A percentile compares a stretch with the other conserved stretches of the same genome.
Evolutionary conservation across 768 basidiomycete genomes (phyloP).

Genomic region (Pisolithus sp.): DNA sequence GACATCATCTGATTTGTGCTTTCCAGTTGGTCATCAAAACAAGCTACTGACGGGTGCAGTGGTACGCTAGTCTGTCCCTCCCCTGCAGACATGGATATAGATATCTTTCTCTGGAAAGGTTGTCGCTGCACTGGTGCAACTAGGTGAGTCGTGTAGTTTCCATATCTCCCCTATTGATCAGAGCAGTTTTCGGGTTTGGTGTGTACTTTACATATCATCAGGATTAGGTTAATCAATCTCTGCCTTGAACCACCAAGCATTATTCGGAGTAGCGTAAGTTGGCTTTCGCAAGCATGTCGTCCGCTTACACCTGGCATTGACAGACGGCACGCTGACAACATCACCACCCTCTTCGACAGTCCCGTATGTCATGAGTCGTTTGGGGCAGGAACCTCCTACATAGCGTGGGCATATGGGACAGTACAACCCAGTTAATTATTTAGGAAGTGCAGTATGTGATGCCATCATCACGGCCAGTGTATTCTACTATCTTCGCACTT

Average conservation of each 20-base stretch:
- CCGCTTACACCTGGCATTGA: neutral
- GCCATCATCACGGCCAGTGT: constrained; percentile 12
- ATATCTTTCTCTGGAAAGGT: neutral
- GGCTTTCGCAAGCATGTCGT: neutral
- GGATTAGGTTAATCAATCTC: neutral
- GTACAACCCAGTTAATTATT: constrained; percentile 5
- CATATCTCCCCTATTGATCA: neutral
- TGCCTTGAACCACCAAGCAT: neutral
- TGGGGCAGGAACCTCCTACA: neutral
- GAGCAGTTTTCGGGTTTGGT: neutral
- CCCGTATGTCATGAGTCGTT: neutral
- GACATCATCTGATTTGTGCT: neutral
- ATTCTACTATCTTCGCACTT: constrained; percentile 11
- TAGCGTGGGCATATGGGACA: neutral
- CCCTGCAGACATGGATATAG: too few species aligned
- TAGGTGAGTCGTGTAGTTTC: constrained; percentile 3
- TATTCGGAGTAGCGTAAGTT: neutral
- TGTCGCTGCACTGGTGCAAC: constrained; percentile 5
- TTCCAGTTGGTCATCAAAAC: constrained; percentile 15
- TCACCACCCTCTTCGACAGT: neutral
- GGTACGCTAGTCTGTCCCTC: constrained; percentile 5
- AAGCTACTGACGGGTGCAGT: constrained; percentile 9
- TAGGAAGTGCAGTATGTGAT: constrained; percentile 16
- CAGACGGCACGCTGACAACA: neutral
- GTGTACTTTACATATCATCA: neutral